Conservation (phyloP, 2,329 filamentous ascomycete genomes). For the Thielaviopsis populi region DNA sequence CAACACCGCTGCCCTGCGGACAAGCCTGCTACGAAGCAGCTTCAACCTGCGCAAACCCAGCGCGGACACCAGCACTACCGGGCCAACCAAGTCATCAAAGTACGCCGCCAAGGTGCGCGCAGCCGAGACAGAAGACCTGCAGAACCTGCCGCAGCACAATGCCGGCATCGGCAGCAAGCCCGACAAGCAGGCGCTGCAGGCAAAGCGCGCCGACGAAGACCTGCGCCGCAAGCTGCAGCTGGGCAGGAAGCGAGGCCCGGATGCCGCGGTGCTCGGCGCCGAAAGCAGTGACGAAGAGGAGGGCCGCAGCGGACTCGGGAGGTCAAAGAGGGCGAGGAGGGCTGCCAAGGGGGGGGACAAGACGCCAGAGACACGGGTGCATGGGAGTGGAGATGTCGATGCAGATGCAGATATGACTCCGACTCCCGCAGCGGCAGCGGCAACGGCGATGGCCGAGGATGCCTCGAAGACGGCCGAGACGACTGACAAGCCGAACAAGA, state of each 20-base stretch:
- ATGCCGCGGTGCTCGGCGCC: not conserved
- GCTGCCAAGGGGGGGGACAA: not conserved
- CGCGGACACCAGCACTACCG: not conserved
- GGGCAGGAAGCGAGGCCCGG: constrained; percentile 7
- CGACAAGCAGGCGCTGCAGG: not conserved
- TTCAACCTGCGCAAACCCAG: constrained; percentile 4
- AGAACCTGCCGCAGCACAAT: constrained; percentile 11
- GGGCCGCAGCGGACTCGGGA: constrained; percentile 12
- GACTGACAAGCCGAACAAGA: not conserved
- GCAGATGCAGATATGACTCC: not conserved
- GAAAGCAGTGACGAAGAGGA: constrained; percentile 16
- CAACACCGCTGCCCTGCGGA: constrained; percentile 4
- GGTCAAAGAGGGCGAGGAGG: constrained; percentile 11
- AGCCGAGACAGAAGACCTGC: constrained; percentile 12
- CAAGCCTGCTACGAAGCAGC: not conserved
- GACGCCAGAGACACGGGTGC: not conserved
- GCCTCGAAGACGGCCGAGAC: not conserved
- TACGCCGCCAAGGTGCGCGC: constrained; percentile 6
- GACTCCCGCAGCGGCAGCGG: too few relatives aligned
- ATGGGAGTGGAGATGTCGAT: not conserved
- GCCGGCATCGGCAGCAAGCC: constrained; percentile 12
- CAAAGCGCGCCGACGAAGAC: constrained; percentile 12
- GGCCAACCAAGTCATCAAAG: constrained; percentile 3
- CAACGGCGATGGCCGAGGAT: not conserved
- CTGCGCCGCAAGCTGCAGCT: constrained; percentile 14